Evolutionary conservation across 148 eudicot species (phyloP).

Genomic region (Simmondsia chinensis): DNA sequence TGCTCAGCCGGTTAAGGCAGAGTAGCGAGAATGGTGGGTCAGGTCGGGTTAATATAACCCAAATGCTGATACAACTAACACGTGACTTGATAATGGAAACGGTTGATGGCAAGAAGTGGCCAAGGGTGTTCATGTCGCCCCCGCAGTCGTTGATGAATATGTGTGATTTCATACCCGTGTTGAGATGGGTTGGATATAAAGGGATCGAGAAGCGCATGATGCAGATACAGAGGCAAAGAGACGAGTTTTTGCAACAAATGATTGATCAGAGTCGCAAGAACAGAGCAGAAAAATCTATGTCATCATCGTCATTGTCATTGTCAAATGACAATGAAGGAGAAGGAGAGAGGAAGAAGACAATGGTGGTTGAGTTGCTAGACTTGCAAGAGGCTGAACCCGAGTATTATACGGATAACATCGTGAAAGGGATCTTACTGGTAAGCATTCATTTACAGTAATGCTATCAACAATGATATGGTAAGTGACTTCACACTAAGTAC

Average conservation of each 20-base stretch:
- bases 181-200: conserved; percentile 39
- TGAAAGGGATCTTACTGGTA: conserved; percentile 35
- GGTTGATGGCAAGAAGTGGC: conserved; percentile 24
- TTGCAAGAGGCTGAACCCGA: conserved; percentile 35
- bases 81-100: conserved; percentile 22
- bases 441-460: neutral
- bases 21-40: neutral
- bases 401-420: conserved; percentile 24
- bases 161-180: conserved; percentile 32
- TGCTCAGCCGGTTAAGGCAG: conserved; percentile 3
- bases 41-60: conserved; percentile 15
- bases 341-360: neutral
- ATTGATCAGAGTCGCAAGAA: conserved; percentile 17
- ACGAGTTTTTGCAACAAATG: conserved; percentile 26
- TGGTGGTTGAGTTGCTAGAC: conserved; percentile 23
- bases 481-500: too few relatives aligned
- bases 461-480: too few relatives aligned
- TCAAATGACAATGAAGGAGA: neutral
- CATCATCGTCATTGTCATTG: too few relatives aligned
- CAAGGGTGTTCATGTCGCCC: neutral
- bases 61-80: conserved; percentile 1
- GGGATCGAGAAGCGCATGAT: conserved; percentile 29
- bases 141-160: conserved; percentile 5
- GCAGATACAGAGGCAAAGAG: conserved; percentile 16
- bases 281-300: too few relatives aligned